Evolutionary conservation across 1,284 basidiomycete genomes (phyloP).

Genomic region (Ganoderma multipileum): DNA sequence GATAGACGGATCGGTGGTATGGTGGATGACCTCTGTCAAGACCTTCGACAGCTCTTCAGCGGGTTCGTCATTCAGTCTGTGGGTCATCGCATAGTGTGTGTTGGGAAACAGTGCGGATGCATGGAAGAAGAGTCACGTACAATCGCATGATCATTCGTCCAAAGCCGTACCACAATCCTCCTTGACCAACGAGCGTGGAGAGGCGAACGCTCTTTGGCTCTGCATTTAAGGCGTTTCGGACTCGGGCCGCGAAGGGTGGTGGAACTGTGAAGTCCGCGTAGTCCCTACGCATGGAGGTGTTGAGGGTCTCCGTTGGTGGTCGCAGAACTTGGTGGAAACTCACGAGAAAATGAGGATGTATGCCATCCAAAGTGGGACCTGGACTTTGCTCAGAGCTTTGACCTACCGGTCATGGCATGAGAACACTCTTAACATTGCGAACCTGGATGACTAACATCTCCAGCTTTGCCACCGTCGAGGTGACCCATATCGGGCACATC

Average conservation of each 20-base stretch:
- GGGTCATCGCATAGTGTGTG: not conserved
- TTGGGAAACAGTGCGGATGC: not conserved
- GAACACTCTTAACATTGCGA: not conserved
- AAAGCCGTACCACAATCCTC: conserved; percentile 90
- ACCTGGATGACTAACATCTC: conserved; percentile 62
- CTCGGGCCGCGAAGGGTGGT: conserved; percentile 73
- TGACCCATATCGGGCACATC: conserved; percentile 89
- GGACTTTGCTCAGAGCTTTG: conserved; percentile 72
- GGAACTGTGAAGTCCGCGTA: conserved; percentile 89
- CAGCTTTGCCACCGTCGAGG: conserved; percentile 82
- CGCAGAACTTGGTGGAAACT: conserved; percentile 51
- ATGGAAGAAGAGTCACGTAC: conserved; percentile 50
- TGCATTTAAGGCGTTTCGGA: conserved; percentile 85
- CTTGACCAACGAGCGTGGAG: conserved; percentile 82
- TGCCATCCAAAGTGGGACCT: conserved; percentile 88
- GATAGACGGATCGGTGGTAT: not conserved
- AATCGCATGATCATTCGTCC: conserved; percentile 84
- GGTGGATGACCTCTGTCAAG: conserved; percentile 63
- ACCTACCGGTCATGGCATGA: conserved; percentile 55
- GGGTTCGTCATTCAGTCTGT: conserved; percentile 74
- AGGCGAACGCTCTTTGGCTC: conserved; percentile 83
- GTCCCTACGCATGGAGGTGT: conserved; percentile 55
- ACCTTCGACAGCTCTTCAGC: conserved; percentile 73
- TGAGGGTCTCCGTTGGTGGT: conserved; percentile 18
- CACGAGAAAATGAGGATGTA: conserved; percentile 85